phyloP scores from a whole-genome alignment of 1,284 basidiomycete species.

The Austroboletus niveus region DNA sequence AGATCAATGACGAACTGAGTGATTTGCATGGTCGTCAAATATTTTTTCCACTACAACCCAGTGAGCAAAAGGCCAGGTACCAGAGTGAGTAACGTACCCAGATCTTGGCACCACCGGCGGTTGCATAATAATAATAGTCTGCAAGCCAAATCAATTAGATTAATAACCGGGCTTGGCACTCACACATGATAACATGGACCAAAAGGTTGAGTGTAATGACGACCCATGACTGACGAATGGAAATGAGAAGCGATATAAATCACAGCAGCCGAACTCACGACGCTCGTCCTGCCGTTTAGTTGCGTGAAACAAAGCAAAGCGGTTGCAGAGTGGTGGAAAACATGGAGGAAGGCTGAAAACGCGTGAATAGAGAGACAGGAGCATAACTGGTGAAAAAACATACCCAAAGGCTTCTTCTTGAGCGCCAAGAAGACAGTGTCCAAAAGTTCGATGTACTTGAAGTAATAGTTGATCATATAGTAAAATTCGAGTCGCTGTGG shows the following conservation, averaged over 20 bases:
- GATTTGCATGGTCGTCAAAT: slow-evolving; percentile 95
- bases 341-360: slow-evolving; percentile 85
- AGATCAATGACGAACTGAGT: slow-evolving; percentile 92
- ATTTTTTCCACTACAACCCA: slow-evolving; percentile 85
- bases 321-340: slow-evolving; percentile 99
- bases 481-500: slow-evolving; percentile 80
- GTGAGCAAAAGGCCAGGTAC: slow-evolving; percentile 2
- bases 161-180: slow-evolving; percentile 32
- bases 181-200: slow-evolving; percentile 99
- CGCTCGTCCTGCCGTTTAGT: slow-evolving; percentile 88
- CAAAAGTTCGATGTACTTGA: slow-evolving; percentile 92
- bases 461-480: slow-evolving; percentile 98
- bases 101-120: slow-evolving; percentile 91
- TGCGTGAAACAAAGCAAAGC: slow-evolving; percentile 94
- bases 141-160: slow-evolving; percentile 6
- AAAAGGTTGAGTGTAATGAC: slow-evolving; percentile 90
- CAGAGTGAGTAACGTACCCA: slow-evolving; percentile 65
- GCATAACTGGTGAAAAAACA: slow-evolving; percentile 25
- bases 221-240: slow-evolving; percentile 82
- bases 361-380: background rate
- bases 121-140: slow-evolving; percentile 98
- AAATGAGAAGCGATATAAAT: slow-evolving; percentile 6
- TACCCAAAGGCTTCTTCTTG: slow-evolving; percentile 96
- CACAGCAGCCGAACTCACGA: slow-evolving; percentile 50
- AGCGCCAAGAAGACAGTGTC: slow-evolving; percentile 97